Base-by-base conservation (phyloP, 495 filamentous ascomycete genomes). In the Penicillium herquei region DNA sequence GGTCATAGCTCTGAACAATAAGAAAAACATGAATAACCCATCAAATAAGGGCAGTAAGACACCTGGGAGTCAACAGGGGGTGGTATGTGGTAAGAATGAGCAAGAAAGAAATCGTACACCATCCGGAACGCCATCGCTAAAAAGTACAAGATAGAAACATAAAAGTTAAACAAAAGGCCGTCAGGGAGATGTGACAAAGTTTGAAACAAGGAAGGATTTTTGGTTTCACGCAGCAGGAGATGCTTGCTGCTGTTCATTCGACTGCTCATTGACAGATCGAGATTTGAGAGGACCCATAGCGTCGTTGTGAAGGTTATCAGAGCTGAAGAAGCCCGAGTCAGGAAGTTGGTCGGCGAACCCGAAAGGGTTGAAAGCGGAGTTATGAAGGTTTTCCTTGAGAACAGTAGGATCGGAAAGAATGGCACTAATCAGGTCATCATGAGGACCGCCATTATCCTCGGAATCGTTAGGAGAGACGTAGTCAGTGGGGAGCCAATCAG, bases 251-350 rank as follows among this genome's bases (percentile, higher is more conserved):
- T 56, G 57, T n/a, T n/a, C 46, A 58, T 39, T 33, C 10, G 54
- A 12, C 7, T 57, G 26, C 42, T 56, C 57, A 16, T 54, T 53
- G 14, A 48, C 48, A 55, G 63, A 58, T 51, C 70, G 61, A 44
- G 54, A 18, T 26, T 71, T 70, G 11, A 58, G 56, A 6, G 58
- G 50, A 43, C 48, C 50, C 37, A 64, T 52, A n/a, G 56, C 33
- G 18, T 76, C 70, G 11, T 47, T 51, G 26, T 66, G 57, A 26
- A 72, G 55, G 39, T 67, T 57, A 46, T 76, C 73, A 31, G 73
- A 76, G 40, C 73, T 68, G 59, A 75, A 75, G 49, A 76, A 74
- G 21, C 72, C 69, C 8, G 73, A 75, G 54, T 76, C 73, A 21
- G 73, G 66, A 32, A 67, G 42, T 17, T 54, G 58, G 26, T 65